These are phyloP conservation scores for Beauveria brongniartii DNA, from an alignment of 2,329 filamentous ascomycete genomes.

Conservation along the genomic window DNA sequence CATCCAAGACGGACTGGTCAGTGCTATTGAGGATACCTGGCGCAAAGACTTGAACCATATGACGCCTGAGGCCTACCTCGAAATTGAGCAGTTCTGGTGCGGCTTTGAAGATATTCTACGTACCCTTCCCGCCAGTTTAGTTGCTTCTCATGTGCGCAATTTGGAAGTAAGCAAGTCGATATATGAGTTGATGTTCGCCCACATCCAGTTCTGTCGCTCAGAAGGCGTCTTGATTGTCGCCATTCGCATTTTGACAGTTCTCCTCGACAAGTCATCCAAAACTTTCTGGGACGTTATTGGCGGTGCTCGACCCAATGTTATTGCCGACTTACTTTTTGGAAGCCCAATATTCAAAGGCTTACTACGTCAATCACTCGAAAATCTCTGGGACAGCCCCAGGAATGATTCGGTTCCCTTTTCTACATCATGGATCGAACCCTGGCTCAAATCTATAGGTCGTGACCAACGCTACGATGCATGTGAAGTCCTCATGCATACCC, in stretches of 20 bases:
- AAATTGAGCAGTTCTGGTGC: constrained; percentile 70
- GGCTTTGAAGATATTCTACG: constrained; percentile 67
- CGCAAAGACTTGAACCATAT: constrained; percentile 31
- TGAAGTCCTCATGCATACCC: constrained; percentile 65
- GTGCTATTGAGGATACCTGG: constrained; percentile 56
- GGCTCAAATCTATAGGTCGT: constrained; percentile 68
- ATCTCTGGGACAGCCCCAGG: constrained; percentile 32
- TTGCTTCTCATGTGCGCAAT: constrained; percentile 69
- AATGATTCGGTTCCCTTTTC: constrained; percentile 50
- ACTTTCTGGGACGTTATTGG: constrained; percentile 87
- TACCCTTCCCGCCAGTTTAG: constrained; percentile 62
- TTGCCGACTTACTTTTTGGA: constrained; percentile 77
- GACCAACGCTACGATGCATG: constrained; percentile 73
- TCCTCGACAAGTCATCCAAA: constrained; percentile 67
- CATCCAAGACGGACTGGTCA: constrained; percentile 63
- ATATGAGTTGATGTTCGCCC: constrained; percentile 52
- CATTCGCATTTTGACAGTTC: constrained; percentile 58
- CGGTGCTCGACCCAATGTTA: constrained; percentile 66
- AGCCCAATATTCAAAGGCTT: constrained; percentile 59
- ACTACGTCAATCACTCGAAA: constrained; percentile 51
- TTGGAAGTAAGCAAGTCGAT: constrained; percentile 61
- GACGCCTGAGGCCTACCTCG: constrained; percentile 27
- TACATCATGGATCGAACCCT: constrained; percentile 69
- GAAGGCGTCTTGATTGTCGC: constrained; percentile 58
- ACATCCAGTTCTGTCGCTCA: constrained; percentile 41